Percentiles rank a stretch among this genome's conserved stretches.
Conservation (phyloP, 768 basidiomycete genomes). For the Boletus tylopilopsis region DNA sequence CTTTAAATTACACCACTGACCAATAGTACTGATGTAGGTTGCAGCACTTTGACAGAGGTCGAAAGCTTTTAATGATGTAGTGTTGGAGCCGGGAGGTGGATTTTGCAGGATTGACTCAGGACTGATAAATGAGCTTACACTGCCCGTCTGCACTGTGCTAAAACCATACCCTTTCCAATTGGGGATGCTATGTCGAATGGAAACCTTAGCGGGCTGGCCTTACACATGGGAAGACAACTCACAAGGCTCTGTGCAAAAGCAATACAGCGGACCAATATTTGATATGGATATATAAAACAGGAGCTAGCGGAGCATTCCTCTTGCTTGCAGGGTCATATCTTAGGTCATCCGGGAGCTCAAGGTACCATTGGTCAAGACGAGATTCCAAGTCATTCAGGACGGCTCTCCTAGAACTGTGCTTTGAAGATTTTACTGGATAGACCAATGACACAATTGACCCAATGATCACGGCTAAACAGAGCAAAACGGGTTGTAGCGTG, state of each 20-base stretch:
- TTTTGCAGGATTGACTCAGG: conserved; percentile 43
- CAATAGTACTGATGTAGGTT: conserved; percentile 61
- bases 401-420: conserved; percentile 45
- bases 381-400: conserved; percentile 56
- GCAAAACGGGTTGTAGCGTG: background rate
- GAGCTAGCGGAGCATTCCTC: conserved; percentile 54
- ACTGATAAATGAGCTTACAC: conserved; percentile 25
- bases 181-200: conserved; percentile 50
- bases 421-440: conserved; percentile 60
- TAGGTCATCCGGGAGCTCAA: conserved; percentile 61
- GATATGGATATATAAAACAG: conserved; percentile 65
- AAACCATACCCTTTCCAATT: conserved; percentile 59
- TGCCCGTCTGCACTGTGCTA: background rate
- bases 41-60: conserved; percentile 76
- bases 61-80: conserved; percentile 60
- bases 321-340: conserved; percentile 56
- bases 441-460: conserved; percentile 64
- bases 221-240: conserved; percentile 33
- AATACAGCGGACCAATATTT: conserved; percentile 76
- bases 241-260: conserved; percentile 77
- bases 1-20: conserved; percentile 34
- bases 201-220: conserved; percentile 9
- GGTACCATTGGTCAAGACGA: conserved; percentile 70
- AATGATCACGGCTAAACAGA: conserved; percentile 56
- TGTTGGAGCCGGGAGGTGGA: conserved; percentile 35